A percentile compares a stretch with the other conserved stretches of the same genome.
Evolutionary conservation across 2,329 filamentous ascomycete species (phyloP).

Genomic region (Pseudocercospora pini-densiflorae): DNA sequence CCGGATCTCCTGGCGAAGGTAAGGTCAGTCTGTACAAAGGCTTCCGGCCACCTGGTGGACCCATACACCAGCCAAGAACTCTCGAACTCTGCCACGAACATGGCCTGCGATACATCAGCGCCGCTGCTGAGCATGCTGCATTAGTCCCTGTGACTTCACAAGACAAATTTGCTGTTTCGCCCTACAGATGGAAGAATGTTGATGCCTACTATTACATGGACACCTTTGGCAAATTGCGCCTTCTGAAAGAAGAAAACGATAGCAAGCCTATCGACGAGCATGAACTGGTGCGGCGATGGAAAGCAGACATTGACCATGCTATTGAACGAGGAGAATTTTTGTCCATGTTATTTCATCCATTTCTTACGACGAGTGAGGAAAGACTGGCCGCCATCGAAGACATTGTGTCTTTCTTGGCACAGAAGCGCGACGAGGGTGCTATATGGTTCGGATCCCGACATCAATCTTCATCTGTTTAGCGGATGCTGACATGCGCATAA

Average conservation of each 20-base stretch:
- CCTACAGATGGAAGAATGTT: constrained; percentile 38
- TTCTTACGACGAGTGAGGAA: constrained; percentile 34
- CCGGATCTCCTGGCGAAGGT: constrained; percentile 19
- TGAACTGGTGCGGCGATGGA: constrained; percentile 30
- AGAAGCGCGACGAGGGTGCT: constrained; percentile 32
- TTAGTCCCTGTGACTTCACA: constrained; percentile 20
- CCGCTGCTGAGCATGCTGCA: constrained; percentile 39
- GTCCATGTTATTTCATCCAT: constrained; percentile 41
- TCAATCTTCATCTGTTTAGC: neutral
- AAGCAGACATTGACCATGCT: constrained; percentile 36
- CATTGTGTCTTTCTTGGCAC: constrained; percentile 34
- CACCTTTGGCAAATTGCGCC: constrained; percentile 33
- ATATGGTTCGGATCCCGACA: constrained; percentile 29
- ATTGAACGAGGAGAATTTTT: constrained; percentile 36
- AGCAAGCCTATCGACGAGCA: constrained; percentile 28
- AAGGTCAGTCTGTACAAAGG: constrained; percentile 33
- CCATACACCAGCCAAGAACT: constrained; percentile 38
- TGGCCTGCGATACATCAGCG: constrained; percentile 39
- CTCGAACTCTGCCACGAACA: constrained; percentile 36
- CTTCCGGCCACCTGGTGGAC: constrained; percentile 40
- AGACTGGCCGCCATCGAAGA: constrained; percentile 35
- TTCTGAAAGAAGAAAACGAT: constrained; percentile 32
- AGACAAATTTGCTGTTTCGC: constrained; percentile 31
- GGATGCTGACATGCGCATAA: neutral
- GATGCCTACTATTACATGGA: constrained; percentile 44